These are phyloP conservation scores for Colletotrichum sp. DNA, from an alignment of 2,329 filamentous ascomycete genomes.

Conservation along the genomic window DNA sequence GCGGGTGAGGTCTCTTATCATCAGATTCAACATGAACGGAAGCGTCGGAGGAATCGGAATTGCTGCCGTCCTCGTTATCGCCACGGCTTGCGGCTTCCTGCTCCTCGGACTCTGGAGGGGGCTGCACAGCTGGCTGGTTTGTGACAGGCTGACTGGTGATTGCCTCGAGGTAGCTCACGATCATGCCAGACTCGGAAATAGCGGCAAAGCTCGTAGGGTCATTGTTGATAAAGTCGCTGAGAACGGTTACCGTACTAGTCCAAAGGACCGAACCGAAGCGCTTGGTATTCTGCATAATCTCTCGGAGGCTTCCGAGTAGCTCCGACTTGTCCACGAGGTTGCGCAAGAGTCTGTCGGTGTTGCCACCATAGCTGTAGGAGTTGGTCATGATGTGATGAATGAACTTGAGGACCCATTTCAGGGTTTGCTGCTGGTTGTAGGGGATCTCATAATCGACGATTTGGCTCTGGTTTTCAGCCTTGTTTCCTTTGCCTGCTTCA, in stretches of 20 bases:
- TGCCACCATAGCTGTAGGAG: conserved; percentile 71
- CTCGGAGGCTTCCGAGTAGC: conserved; percentile 77
- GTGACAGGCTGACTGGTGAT: conserved; percentile 64
- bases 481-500: conserved; percentile 74
- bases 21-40: conserved; percentile 42
- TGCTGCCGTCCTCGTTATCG: conserved; percentile 35
- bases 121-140: conserved; percentile 32
- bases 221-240: conserved; percentile 98
- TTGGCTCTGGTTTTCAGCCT: conserved; percentile 71
- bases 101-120: conserved; percentile 25
- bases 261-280: conserved; percentile 92
- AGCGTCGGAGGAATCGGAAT: conserved; percentile 42
- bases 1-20: conserved; percentile 54
- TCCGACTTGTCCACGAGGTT: conserved; percentile 94
- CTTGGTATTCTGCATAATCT: conserved; percentile 79
- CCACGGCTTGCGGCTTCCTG: conserved; percentile 20
- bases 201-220: conserved; percentile 97
- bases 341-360: conserved; percentile 86
- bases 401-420: conserved; percentile 95
- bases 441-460: conserved; percentile 93
- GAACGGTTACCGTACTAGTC: conserved; percentile 90
- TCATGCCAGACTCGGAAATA: conserved; percentile 91
- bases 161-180: conserved; percentile 83
- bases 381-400: conserved; percentile 93
- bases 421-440: conserved; percentile 89